Evolutionary conservation across 2,329 filamentous ascomycete genomes (phyloP).

Genomic region (Geosmithia morbida): DNA sequence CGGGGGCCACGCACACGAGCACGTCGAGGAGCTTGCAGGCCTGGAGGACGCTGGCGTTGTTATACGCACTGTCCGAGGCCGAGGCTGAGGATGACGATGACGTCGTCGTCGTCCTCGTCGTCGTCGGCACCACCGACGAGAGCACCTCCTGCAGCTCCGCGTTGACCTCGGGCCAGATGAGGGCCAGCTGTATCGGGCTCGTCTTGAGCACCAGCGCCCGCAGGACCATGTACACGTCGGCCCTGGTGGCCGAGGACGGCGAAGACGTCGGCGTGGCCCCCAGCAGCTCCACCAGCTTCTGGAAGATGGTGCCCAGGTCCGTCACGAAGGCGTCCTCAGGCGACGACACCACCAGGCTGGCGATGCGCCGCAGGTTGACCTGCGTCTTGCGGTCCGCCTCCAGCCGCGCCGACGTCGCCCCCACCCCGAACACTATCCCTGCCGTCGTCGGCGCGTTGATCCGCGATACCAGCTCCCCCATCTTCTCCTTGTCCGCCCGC

Average conservation of each 20-base stretch:
- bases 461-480: constrained; percentile 66
- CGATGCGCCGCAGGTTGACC: constrained; percentile 71
- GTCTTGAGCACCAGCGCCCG: constrained; percentile 70
- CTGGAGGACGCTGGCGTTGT: constrained; percentile 64
- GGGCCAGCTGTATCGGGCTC: constrained; percentile 64
- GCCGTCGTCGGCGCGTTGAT: constrained; percentile 79
- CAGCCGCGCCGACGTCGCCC: constrained; percentile 81
- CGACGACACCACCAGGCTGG: constrained; percentile 64
- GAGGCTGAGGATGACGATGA: too few relatives aligned
- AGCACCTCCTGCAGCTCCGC: constrained; percentile 71
- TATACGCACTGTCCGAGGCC: constrained; percentile 47
- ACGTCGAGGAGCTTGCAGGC: constrained; percentile 88
- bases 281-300: constrained; percentile 78
- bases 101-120: constrained; percentile 39
- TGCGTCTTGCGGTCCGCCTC: constrained; percentile 92
- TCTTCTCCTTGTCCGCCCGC: constrained; percentile 72
- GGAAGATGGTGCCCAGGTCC: constrained; percentile 59
- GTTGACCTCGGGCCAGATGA: constrained; percentile 83
- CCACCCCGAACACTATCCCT: constrained; percentile 96
- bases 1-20: constrained; percentile 72
- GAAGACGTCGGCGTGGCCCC: constrained; percentile 76
- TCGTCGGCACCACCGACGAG: constrained; percentile 53
- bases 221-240: constrained; percentile 80
- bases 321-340: constrained; percentile 66
- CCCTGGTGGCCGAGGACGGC: constrained; percentile 76